A percentile compares a stretch with the other conserved stretches of the same genome.
phyloP scores from a whole-genome alignment of 176 grass and related monocot species.

The Pontederia paniculata region DNA sequence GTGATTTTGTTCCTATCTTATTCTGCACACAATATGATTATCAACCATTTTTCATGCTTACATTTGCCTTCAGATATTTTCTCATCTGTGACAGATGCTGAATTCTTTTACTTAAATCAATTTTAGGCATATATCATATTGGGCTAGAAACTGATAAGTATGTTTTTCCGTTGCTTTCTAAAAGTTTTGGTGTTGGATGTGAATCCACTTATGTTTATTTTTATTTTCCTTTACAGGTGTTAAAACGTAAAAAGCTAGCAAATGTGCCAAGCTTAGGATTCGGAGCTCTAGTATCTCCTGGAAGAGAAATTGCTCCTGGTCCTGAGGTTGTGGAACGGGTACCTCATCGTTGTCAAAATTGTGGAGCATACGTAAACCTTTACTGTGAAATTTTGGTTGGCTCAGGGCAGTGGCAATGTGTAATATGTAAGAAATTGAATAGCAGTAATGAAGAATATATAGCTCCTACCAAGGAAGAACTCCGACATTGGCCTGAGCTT shows the following conservation, averaged over 20 bases:
- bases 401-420: slow-evolving; percentile 87
- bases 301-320: slow-evolving; percentile 56
- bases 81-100: too few relatives aligned
- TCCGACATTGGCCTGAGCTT: slow-evolving; percentile 69
- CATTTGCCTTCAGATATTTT: background rate
- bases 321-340: slow-evolving; percentile 59
- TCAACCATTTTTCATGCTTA: background rate
- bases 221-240: slow-evolving; percentile 44
- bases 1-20: slow-evolving; percentile 4
- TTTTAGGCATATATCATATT: background rate
- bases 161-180: background rate
- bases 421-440: slow-evolving; percentile 73
- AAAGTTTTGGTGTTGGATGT: too few relatives aligned
- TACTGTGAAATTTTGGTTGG: slow-evolving; percentile 57
- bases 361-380: slow-evolving; percentile 73
- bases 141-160: background rate
- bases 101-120: background rate
- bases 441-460: slow-evolving; percentile 74
- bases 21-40: slow-evolving; percentile 4
- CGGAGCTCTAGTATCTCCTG: slow-evolving; percentile 75
- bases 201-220: background rate
- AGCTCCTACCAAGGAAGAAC: slow-evolving; percentile 63
- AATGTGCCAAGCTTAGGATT: slow-evolving; percentile 83
- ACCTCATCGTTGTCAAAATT: slow-evolving; percentile 54
- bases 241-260: slow-evolving; percentile 78